Conservation (phyloP, 2,329 filamentous ascomycete species). For the Fusarium brevicatenulatum region DNA sequence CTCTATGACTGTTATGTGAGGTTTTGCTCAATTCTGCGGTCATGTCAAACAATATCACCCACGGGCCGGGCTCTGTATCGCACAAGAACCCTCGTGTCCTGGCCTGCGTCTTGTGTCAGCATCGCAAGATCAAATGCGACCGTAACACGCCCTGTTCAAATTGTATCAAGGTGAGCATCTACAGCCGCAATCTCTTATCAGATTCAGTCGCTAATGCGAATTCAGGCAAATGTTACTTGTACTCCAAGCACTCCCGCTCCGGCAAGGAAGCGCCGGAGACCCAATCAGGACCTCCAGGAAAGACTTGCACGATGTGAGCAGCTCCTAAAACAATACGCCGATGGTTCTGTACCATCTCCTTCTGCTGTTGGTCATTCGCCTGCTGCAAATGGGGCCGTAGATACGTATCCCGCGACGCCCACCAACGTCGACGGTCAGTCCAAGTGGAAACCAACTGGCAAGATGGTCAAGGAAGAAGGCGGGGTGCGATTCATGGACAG, state of each 20-base stretch:
- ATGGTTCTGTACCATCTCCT: constrained; percentile 46
- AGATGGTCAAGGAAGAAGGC: constrained; percentile 65
- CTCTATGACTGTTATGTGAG: constrained; percentile 46
- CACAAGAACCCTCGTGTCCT: constrained; percentile 59
- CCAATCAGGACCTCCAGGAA: constrained; percentile 71
- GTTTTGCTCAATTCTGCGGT: constrained; percentile 32
- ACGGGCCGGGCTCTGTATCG: constrained; percentile 33
- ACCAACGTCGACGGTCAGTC: constrained; percentile 46
- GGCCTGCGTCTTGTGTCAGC: constrained; percentile 67
- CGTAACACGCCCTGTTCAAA: constrained; percentile 68
- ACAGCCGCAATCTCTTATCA: neutral
- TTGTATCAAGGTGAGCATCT: constrained; percentile 63
- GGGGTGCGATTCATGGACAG: constrained; percentile 68
- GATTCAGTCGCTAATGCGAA: neutral
- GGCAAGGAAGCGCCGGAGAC: constrained; percentile 66
- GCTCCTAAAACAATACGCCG: constrained; percentile 66
- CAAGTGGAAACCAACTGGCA: constrained; percentile 60
- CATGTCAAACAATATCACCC: constrained; percentile 49
- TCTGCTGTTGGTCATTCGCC: constrained; percentile 32
- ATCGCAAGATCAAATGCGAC: constrained; percentile 72
- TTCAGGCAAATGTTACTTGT: constrained; percentile 67
- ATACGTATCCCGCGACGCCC: constrained; percentile 43
- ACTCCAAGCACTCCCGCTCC: constrained; percentile 69
- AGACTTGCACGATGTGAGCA: constrained; percentile 68
- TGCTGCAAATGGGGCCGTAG: constrained; percentile 37